Conservation (phyloP, 192 early-diverging fungal species). For the Umbelopsis ramanniana region DNA sequence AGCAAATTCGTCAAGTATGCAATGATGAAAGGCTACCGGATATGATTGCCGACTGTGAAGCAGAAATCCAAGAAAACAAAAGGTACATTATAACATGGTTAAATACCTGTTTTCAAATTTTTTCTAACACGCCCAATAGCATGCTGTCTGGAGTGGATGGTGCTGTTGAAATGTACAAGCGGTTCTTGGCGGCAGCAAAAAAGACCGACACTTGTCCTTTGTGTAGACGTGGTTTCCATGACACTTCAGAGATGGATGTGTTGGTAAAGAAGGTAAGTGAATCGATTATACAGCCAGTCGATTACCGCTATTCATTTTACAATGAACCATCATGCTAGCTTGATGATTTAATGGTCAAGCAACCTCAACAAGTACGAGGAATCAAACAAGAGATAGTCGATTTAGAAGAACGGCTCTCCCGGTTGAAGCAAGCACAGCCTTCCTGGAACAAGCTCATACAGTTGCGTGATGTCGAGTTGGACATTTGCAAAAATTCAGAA, state of each 20-base stretch:
- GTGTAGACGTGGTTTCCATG: conserved; percentile 77
- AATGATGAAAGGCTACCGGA: conserved; percentile 25
- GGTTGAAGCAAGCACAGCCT: conserved; percentile 46
- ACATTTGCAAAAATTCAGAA: conserved; percentile 32
- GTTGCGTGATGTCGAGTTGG: conserved; percentile 53
- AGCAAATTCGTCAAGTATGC: background rate
- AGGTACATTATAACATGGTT: background rate
- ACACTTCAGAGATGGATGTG: conserved; percentile 48
- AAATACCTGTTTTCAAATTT: too few species aligned
- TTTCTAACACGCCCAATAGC: background rate
- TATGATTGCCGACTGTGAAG: conserved; percentile 6
- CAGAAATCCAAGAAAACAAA: conserved; percentile 2
- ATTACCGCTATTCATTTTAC: background rate
- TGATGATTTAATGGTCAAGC: conserved; percentile 34
- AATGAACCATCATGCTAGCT: background rate
- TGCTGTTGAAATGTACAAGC: conserved; percentile 17
- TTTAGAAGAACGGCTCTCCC: conserved; percentile 36
- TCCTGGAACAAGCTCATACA: conserved; percentile 48
- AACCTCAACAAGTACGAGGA: conserved; percentile 26
- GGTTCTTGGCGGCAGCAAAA: conserved; percentile 5
- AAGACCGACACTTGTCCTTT: conserved; percentile 74
- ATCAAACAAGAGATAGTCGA: conserved; percentile 51
- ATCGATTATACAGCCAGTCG: too few species aligned
- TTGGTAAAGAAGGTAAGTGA: conserved; percentile 42
- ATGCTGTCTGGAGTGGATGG: conserved; percentile 12